phyloP scores from a whole-genome alignment of 2,329 filamentous ascomycete species.

The Colletotrichum caudatum region DNA sequence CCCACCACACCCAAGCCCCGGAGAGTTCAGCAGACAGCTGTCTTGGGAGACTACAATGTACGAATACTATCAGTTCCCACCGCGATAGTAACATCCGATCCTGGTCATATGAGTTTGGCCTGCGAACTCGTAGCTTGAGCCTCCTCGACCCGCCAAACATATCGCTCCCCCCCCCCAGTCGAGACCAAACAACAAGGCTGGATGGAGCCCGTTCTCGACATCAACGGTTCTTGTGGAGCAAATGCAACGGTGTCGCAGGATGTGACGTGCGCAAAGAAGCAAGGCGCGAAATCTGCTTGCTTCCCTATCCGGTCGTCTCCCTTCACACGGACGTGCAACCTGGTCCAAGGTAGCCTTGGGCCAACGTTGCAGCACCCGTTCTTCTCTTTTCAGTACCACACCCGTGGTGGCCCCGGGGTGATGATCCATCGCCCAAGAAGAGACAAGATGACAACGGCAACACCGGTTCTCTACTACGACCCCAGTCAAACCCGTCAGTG shows the following conservation, averaged over 20 bases:
- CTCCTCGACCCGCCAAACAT: slow-evolving; percentile 24
- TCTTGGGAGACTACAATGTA: slow-evolving; percentile 8
- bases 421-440: slow-evolving; percentile 20
- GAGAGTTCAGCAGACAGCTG: slow-evolving; percentile 3
- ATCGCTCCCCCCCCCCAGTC: background rate
- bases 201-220: slow-evolving; percentile 13
- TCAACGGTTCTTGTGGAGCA: background rate
- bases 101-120: slow-evolving; percentile 1
- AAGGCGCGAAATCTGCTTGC: slow-evolving; percentile 32
- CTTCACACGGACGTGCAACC: slow-evolving; percentile 34
- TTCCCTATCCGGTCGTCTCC: slow-evolving; percentile 14
- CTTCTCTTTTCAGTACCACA: slow-evolving; percentile 24
- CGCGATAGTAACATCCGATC: slow-evolving; percentile 8
- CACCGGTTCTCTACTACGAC: slow-evolving; percentile 26
- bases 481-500: slow-evolving; percentile 34
- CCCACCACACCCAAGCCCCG: background rate
- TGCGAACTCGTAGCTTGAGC: slow-evolving; percentile 27
- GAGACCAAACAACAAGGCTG: slow-evolving; percentile 29
- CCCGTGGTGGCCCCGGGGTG: slow-evolving; percentile 7
- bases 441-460: slow-evolving; percentile 36
- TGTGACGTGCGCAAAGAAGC: slow-evolving; percentile 33
- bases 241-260: slow-evolving; percentile 21
- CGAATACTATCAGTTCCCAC: slow-evolving; percentile 4
- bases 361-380: slow-evolving; percentile 30
- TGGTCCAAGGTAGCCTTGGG: slow-evolving; percentile 32